Base-by-base conservation (phyloP, 805 yeast species). In the Kuraishia piskuri region DNA sequence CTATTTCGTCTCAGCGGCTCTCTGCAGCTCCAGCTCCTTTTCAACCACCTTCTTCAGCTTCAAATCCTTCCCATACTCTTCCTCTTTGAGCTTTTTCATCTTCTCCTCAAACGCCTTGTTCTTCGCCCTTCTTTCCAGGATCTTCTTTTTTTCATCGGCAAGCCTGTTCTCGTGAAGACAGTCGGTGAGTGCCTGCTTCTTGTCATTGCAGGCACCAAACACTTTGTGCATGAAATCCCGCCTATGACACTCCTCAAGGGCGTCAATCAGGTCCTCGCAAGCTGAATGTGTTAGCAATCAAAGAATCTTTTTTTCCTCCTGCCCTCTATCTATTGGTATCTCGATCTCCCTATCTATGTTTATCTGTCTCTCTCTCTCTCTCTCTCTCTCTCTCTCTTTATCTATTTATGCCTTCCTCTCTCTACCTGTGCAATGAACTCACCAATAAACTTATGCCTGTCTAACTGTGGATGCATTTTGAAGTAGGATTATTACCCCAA, bases 211-310 rank as follows among this genome's bases (percentile, higher is more conserved):
- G 55, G 80, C 74, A 24, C 98, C 98, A 59, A 89, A 72, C 7
- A 88, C 83, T 65, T 87, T 81, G 58, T 80, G 77, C 55, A 86
- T 60, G 59, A 83, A 86, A 53, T 83, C 86, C 53, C 76, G 76
- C 55, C 81, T 77, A 62, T 91, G 97, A 66, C 99, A 92, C 64
- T 88, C 85, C 61, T 92, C 96, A 5, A 92, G 77, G 0, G 96
- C 97, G 56, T 85, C 84, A 66, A 94, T 90, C 46, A 90, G 77
- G 56, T 85, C 88, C 52, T 79, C 82, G 68, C 99, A 92, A 20
- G 86, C 86, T 78, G 19, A 25, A 25, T 46, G 31, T 22, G 23
- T 9, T 21, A n/a, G 22, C 36, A 22, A 46, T 14, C n/a, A n/a
- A n/a, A n/a, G n/a, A n/a, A n/a, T n/a, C n/a, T n/a, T n/a, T n/a